A percentile compares a stretch with the other conserved stretches of the same genome.
Evolutionary conservation across 163 green algal species (phyloP).

Genomic region (Scenedesmus sp.): DNA sequence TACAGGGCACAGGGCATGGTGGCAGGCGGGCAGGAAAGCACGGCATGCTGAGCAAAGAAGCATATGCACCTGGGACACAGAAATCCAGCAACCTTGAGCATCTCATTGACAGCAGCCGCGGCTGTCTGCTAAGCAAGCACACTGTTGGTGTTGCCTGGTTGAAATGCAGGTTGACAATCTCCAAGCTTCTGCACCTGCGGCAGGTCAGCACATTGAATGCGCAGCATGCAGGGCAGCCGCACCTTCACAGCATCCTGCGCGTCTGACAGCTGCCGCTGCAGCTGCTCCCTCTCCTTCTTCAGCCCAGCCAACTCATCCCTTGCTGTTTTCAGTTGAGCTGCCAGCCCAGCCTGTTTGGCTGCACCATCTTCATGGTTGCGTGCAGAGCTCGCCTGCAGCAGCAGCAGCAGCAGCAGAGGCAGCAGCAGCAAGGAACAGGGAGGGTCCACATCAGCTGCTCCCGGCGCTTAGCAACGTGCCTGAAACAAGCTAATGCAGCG

Average conservation of each 20-base stretch:
- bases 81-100: not conserved
- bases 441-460: not conserved
- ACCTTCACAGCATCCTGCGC: conserved; percentile 76
- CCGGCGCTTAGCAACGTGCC: not conserved
- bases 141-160: not conserved
- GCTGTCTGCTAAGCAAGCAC: not conserved
- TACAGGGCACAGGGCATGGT: conserved; percentile 35
- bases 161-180: not conserved
- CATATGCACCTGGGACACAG: not conserved
- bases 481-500: not conserved
- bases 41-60: not conserved
- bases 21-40: not conserved
- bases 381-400: not conserved
- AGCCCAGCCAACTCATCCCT: conserved; percentile 54
- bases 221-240: not conserved
- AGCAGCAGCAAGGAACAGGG: not conserved
- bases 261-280: conserved; percentile 57
- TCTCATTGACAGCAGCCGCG: not conserved
- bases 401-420: conserved; percentile 1
- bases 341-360: conserved; percentile 45
- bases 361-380: conserved; percentile 43
- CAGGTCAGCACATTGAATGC: not conserved
- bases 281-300: conserved; percentile 35
- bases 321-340: conserved; percentile 48
- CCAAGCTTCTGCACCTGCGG: not conserved